A percentile compares a stretch with the other conserved stretches of the same genome.
phyloP scores from a whole-genome alignment of 495 filamentous ascomycete genomes.

The Tuber calosporum region DNA sequence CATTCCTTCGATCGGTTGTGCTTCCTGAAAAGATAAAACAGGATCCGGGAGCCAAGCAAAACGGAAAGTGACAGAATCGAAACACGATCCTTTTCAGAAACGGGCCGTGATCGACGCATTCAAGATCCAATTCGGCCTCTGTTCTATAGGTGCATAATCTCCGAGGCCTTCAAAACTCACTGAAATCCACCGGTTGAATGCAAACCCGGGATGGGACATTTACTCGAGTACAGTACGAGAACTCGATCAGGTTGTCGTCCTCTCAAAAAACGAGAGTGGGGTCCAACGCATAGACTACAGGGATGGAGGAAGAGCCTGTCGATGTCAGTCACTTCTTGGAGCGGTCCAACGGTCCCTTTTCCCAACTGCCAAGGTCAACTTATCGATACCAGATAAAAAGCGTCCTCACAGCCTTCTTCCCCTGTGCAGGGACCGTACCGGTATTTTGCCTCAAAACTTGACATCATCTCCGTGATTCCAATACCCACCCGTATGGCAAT shows the following conservation, averaged over 20 bases:
- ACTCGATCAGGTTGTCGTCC: not conserved
- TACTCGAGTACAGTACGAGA: no score
- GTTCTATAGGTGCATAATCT: not conserved
- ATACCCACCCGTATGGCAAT: constrained; percentile 1
- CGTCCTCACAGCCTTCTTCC: not conserved
- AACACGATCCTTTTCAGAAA: not conserved
- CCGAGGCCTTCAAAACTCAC: not conserved
- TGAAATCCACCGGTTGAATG: not conserved
- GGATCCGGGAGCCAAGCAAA: not conserved
- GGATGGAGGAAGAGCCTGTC: constrained; percentile 2
- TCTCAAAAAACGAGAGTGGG: not conserved
- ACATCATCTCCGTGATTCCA: not conserved
- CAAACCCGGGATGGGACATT: not conserved
- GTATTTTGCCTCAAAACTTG: not conserved
- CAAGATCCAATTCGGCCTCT: not conserved
- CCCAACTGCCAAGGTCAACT: not conserved
- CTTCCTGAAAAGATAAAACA: not conserved
- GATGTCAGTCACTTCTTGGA: not conserved
- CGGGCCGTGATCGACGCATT: not conserved
- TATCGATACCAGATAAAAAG: not conserved
- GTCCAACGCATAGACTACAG: not conserved
- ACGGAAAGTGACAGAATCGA: not conserved
- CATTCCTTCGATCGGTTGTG: not conserved
- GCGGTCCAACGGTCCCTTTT: not conserved
- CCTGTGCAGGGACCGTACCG: no score